These are phyloP conservation scores for Nannochloris sp. DNA, from an alignment of 139 green algal species.

Conservation along the genomic window DNA sequence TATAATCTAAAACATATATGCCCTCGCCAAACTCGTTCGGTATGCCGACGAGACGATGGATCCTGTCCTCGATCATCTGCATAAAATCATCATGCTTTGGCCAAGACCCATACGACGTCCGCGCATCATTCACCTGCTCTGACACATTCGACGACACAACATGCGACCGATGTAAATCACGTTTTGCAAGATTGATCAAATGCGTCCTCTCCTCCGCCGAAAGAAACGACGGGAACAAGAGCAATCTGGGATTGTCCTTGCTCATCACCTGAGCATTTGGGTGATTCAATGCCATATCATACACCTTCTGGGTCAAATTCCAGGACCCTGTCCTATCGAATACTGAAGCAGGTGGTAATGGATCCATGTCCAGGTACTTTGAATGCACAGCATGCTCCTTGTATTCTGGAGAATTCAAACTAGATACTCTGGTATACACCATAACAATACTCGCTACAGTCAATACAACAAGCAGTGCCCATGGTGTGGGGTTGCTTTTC, in stretches of 20 bases:
- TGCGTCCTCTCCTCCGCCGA: slow-evolving; percentile 23
- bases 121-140: slow-evolving; percentile 2
- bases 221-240: slow-evolving; percentile 26
- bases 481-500: neutral
- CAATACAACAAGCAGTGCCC: neutral
- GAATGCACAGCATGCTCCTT: no score
- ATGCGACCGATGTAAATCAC: slow-evolving; percentile 22
- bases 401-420: neutral
- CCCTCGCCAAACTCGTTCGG: slow-evolving; percentile 32
- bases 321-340: slow-evolving; percentile 12
- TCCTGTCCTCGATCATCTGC: slow-evolving; percentile 12
- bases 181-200: slow-evolving; percentile 14
- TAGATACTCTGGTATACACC: neutral
- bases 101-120: slow-evolving; percentile 16
- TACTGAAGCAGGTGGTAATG: neutral
- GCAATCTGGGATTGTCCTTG: slow-evolving; percentile 17
- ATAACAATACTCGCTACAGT: neutral
- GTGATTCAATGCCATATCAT: slow-evolving; percentile 18
- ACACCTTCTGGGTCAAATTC: slow-evolving; percentile 18
- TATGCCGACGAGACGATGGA: slow-evolving; percentile 27
- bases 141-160: slow-evolving; percentile 19
- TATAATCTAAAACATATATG: slow-evolving; percentile 35
- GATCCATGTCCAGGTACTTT: neutral
- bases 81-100: slow-evolving; percentile 16
- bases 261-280: slow-evolving; percentile 17